Base-by-base conservation (phyloP, 768 basidiomycete species). In the Suillus fuscotomentosus region DNA sequence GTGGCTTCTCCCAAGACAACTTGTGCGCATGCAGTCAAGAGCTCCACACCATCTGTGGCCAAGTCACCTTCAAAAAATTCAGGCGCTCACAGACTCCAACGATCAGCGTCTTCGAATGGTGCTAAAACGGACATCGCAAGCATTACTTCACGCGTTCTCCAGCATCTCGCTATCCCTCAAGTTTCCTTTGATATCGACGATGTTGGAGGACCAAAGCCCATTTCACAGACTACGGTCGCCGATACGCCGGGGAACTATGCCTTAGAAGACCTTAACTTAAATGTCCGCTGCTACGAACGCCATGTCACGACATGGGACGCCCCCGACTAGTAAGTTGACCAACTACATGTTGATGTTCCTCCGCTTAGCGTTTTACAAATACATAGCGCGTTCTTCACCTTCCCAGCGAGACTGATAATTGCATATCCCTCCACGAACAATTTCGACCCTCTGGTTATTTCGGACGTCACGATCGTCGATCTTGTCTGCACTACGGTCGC, bases 291-390 rank as follows among this genome's bases (percentile, higher is more conserved):
- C 4, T 61, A 60, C 15, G 62, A 68, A 43, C 55, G 42, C 3
- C 59, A 74, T 14, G 31, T 69, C 42, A 74, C 71, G 5, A 64
- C 72, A 63, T 75, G 73, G 75, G 75, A 75, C 10, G 67, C 64
- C 22, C 60, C 63, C 3, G 39, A 14, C 36, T 57, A 47, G 74
- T 75, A 31, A 48, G 73, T 75, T 1, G 14, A 47, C 27, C 50
- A 9, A 51, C 17, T 47, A 1, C n/a, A n/a, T 31, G 8, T 20
- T 13, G 20, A 6, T 22, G 24, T 27, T 31, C 27, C 5, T 10
- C 10, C 27, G 39, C 56, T 57, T 3, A 41, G 10, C 20, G 3
- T 24, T n/a, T 17, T 22, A 7, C 8, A 17, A 51, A 27, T 1
- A 2, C 8, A 27, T 10, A 51, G 50, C 2, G 15, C 50, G 68